Evolutionary conservation across 2,329 filamentous ascomycete genomes (phyloP), one percentile per base, ranked within the genome.

Genomic region (Macrophomina tecta): DNA sequence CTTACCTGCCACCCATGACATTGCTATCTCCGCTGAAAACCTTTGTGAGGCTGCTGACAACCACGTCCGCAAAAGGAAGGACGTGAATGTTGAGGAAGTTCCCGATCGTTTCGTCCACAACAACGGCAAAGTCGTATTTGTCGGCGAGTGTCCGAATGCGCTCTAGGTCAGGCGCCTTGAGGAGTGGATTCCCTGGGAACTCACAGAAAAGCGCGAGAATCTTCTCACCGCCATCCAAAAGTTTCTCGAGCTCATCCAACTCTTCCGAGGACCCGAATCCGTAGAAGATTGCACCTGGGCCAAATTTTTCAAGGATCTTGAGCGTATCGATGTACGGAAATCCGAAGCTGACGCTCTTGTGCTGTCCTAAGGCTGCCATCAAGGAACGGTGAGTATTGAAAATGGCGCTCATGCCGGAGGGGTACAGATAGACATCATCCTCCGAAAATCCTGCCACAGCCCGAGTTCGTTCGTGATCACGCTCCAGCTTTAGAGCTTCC

Each of bases 11-110:
- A 67, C 94, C 95, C 94, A 98, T 98, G 71, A 99, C 95, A 78
- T 99, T 98, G 78, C 92, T 95, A 79, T 97, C 95, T 61, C 95
- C 95, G 66, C 93, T 97, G 81, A 99, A 99, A 64, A 98, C 91
- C 79, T 99, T 99, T 58, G 95, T 98, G 68, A 99, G 83, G 76
- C 92, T 97, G 82, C 92, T 97, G 66, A 97, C 94, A 5, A 98
- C 92, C 16, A 98, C 85, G 78, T 99, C 95, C 68, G 93, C 92
- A 75, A 90, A 91, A 2, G 91, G 92, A 5, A 99, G 85, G 4
- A 99, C 92, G 76, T 98, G 93, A 73, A 97, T 90, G 76, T 99
- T 99, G 75, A 96, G 89, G 76, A 97, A 97, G 66, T 95, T 99
- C 72, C 94, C 94, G 68, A 99, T 92, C 0, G 95, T 98, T 79